phyloP scores from a whole-genome alignment of 1,284 basidiomycete genomes.

The Pseudomicrostroma phylloplanum region DNA sequence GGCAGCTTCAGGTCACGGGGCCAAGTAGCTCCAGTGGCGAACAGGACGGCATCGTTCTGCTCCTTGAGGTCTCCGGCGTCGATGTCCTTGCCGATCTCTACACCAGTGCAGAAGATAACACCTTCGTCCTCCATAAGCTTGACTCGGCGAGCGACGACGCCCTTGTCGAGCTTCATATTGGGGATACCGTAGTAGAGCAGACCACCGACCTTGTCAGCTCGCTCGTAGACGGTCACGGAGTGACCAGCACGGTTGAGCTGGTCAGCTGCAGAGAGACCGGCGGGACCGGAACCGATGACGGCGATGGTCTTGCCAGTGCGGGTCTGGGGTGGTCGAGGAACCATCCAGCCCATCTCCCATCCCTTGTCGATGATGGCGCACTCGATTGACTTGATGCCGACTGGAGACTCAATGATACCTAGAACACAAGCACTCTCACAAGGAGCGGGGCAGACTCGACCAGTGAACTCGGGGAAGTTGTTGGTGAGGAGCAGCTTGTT shows the following conservation, averaged over 20 bases:
- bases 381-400: conserved; percentile 48
- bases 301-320: conserved; percentile 49
- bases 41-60: conserved; percentile 44
- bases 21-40: conserved; percentile 46
- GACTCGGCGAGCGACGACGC: conserved; percentile 40
- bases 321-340: conserved; percentile 34
- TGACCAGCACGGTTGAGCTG: conserved; percentile 48
- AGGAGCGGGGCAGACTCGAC: conserved; percentile 48
- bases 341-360: conserved; percentile 46
- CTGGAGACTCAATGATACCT: conserved; percentile 45
- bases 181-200: conserved; percentile 48
- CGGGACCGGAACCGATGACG: conserved; percentile 45
- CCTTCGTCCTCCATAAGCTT: conserved; percentile 48
- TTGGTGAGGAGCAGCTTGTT: conserved; percentile 47
- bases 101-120: conserved; percentile 36
- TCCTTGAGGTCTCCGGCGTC: conserved; percentile 36
- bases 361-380: conserved; percentile 48
- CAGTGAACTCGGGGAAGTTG: conserved; percentile 49
- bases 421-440: conserved; percentile 48
- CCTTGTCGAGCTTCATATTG: conserved; percentile 51
- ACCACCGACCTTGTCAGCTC: conserved; percentile 44
- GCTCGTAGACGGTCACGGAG: conserved; percentile 48
- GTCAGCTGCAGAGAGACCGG: conserved; percentile 42
- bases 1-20: conserved; percentile 47
- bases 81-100: conserved; percentile 39